Conservation (phyloP, 768 basidiomycete genomes). For the Rhodotorula graminis region DNA sequence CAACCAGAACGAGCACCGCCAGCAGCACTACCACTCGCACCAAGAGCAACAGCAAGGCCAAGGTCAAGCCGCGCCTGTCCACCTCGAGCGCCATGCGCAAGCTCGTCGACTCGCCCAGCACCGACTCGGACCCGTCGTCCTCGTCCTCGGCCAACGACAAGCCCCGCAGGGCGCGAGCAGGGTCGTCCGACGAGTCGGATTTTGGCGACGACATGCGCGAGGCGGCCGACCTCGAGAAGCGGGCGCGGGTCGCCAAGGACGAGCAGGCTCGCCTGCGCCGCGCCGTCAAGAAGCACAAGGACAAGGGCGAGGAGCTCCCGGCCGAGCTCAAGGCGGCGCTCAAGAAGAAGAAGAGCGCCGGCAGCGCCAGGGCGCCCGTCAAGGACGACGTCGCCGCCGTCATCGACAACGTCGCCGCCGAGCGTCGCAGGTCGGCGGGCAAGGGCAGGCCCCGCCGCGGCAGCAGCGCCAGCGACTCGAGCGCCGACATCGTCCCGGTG, state of each 20-base stretch:
- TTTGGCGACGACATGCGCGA: background rate
- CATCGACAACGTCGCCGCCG: background rate
- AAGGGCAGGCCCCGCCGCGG: background rate
- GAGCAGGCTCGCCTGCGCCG: background rate
- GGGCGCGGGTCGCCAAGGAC: background rate
- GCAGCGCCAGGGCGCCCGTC: background rate
- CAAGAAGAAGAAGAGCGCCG: background rate
- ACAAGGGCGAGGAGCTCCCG: background rate
- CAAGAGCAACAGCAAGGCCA: background rate
- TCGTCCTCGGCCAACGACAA: background rate
- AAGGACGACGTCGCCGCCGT: slow-evolving; percentile 13
- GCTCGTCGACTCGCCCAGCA: background rate
- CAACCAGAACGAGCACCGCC: background rate
- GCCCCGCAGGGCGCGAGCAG: too few relatives aligned
- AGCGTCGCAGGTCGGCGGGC: background rate
- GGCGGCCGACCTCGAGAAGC: background rate
- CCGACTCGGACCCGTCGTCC: background rate
- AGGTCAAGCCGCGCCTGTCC: background rate
- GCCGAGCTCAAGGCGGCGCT: background rate
- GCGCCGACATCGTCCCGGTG: background rate
- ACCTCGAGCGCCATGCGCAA: background rate
- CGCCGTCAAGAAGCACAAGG: background rate
- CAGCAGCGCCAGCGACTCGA: background rate
- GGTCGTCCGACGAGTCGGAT: background rate
- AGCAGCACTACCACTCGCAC: too few relatives aligned